Conservation (phyloP, 176 grass and related monocot genomes). For the Aegilops longissima region DNA sequence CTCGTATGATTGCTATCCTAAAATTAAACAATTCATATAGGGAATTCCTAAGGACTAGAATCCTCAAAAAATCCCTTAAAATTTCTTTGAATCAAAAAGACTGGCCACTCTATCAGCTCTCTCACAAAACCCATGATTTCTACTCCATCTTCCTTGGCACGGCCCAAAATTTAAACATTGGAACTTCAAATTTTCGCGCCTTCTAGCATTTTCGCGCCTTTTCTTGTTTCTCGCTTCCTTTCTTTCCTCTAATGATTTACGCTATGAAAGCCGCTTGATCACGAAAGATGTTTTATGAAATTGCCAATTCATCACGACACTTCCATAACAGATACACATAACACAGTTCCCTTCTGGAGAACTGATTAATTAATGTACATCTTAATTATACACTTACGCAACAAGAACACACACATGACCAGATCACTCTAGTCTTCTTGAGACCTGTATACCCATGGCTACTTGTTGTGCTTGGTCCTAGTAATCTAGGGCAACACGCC, state of each 20-base stretch:
- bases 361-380: slow-evolving; percentile 6
- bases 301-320: background rate
- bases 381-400: background rate
- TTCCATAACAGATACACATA: background rate
- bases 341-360: background rate
- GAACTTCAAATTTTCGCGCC: background rate
- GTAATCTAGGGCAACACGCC: background rate
- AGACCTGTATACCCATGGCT: background rate
- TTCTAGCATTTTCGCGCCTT: background rate
- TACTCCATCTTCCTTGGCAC: background rate
- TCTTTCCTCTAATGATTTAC: background rate
- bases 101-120: background rate
- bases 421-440: background rate
- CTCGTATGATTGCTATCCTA: background rate
- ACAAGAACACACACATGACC: background rate
- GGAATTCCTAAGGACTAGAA: background rate
- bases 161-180: background rate
- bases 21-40: background rate
- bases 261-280: background rate
- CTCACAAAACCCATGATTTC: background rate
- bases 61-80: background rate
- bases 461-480: background rate
- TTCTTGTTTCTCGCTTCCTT: background rate
- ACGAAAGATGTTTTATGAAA: background rate
- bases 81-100: background rate